Base-by-base conservation (phyloP, 2,329 filamentous ascomycete species). In the Berkeleyomyces rouxiae region DNA sequence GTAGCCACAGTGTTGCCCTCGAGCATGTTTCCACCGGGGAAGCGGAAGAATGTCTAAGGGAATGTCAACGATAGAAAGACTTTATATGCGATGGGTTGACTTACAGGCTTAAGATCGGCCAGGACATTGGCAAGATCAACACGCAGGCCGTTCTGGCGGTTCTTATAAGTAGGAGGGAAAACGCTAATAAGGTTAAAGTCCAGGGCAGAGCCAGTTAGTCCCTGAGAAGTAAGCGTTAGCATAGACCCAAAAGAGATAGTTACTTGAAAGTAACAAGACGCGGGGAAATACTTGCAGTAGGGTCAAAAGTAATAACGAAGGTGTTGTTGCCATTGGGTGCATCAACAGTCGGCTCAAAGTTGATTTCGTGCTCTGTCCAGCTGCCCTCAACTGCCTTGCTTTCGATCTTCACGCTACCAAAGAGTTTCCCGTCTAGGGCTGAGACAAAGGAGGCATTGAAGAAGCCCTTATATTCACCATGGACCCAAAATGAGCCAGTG, bases 21-120 rank as follows among this genome's bases (percentile, higher is more conserved):
- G 1, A 85, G 71, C 73, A 83, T 84, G 68, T 84, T 85, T 7
- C 82, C 84, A 4, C 85, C 85, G 0, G 84, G 84, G 64, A 86
- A 80, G 13, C 85, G 78, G 53, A 87, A 76, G 67, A 86, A 79
- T n/a, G 76, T 77, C 71, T 73, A 57, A 31, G 31, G 2, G 23
- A 11, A 10, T 3, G 55, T 63, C 51, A 65, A 61, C 10, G 7
- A 4, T 31, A 39, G n/a, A 39, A 10, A 16, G n/a, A 23, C 3
- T 7, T 4, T 37, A n/a, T 16, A 42, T 16, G 36, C 10, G 23
- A 3, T 16, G 31, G 36, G 46, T 39, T 33, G 39, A 63, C 73
- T 69, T 68, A 77, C 75, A 0, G 79, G 78, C 60, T 80, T 78
- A 0, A 83, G 68, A 6, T 73, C 76, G 2, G 76, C 78, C 1